Percentiles rank a stretch among this genome's conserved stretches.
phyloP scores from a whole-genome alignment of 306 rosid species.

The Cotoneaster glaucophyllus region DNA sequence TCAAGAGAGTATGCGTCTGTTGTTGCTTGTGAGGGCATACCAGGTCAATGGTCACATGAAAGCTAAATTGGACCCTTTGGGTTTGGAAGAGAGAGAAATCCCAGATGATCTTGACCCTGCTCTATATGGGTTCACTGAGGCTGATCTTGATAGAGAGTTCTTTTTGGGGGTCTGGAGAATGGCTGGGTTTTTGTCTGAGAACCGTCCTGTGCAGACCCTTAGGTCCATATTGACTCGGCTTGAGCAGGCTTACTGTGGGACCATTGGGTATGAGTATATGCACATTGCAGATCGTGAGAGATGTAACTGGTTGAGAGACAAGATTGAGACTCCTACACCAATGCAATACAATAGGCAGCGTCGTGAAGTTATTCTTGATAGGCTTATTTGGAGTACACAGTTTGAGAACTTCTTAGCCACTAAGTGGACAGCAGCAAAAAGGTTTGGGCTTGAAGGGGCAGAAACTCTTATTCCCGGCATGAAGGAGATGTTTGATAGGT shows the following conservation, averaged over 20 bases:
- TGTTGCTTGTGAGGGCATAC: constrained; percentile 84
- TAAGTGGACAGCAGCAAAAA: constrained; percentile 88
- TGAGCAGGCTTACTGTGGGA: constrained; percentile 96
- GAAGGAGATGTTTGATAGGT: constrained; percentile 90
- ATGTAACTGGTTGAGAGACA: constrained; percentile 89
- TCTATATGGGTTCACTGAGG: constrained; percentile 81
- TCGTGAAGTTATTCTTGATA: constrained; percentile 79
- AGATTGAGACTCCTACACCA: constrained; percentile 75
- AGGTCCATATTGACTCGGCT: constrained; percentile 84
- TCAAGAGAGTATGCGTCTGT: constrained; percentile 94
- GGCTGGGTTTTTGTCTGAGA: constrained; percentile 96
- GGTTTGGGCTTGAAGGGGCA: constrained; percentile 94
- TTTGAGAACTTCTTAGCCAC: constrained; percentile 93
- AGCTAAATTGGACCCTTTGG: constrained; percentile 82
- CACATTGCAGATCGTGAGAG: constrained; percentile 80
- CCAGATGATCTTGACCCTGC: constrained; percentile 85
- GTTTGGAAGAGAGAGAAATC: constrained; percentile 54
- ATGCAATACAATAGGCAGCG: constrained; percentile 66
- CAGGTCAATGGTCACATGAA: constrained; percentile 98
- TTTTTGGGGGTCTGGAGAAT: constrained; percentile 95
- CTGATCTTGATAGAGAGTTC: constrained; percentile 95
- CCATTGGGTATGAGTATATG: constrained; percentile 93
- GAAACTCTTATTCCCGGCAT: constrained; percentile 94
- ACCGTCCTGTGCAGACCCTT: constrained; percentile 90
- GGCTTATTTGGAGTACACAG: constrained; percentile 88